These are phyloP conservation scores for Quercus tomentella DNA, from an alignment of 331 rosid genomes.

Conservation along the genomic window DNA sequence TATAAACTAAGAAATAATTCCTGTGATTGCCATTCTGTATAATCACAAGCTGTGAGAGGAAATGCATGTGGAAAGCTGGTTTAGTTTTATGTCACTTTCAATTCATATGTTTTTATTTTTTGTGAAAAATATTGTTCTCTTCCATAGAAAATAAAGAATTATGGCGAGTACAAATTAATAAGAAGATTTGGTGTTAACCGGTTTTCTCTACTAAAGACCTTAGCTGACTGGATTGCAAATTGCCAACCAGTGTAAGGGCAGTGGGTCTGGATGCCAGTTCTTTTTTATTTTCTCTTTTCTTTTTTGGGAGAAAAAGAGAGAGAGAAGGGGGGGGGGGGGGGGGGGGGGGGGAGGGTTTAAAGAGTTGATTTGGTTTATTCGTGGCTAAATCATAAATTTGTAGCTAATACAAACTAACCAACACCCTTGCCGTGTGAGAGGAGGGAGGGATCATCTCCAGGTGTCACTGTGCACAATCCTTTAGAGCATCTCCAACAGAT, in stretches of 20 bases:
- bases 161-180: not conserved
- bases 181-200: not conserved
- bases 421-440: too few species aligned
- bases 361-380: too few species aligned
- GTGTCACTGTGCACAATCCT: too few species aligned
- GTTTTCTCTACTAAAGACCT: not conserved
- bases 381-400: too few species aligned
- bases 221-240: not conserved
- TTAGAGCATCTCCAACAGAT: too few species aligned
- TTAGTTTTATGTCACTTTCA: not conserved
- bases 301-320: too few species aligned
- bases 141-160: not conserved
- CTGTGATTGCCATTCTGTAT: not conserved
- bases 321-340: rapidly evolving
- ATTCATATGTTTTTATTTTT: not conserved
- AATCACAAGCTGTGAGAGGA: not conserved
- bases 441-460: too few species aligned
- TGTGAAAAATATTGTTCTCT: not conserved
- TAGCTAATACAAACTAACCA: too few species aligned
- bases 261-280: too few species aligned
- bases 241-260: not conserved
- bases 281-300: too few species aligned
- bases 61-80: not conserved
- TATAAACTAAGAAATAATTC: not conserved
- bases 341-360: not conserved